Base-by-base conservation (phyloP, 2,329 filamentous ascomycete genomes). In the Colletotrichum tamarilloi region DNA sequence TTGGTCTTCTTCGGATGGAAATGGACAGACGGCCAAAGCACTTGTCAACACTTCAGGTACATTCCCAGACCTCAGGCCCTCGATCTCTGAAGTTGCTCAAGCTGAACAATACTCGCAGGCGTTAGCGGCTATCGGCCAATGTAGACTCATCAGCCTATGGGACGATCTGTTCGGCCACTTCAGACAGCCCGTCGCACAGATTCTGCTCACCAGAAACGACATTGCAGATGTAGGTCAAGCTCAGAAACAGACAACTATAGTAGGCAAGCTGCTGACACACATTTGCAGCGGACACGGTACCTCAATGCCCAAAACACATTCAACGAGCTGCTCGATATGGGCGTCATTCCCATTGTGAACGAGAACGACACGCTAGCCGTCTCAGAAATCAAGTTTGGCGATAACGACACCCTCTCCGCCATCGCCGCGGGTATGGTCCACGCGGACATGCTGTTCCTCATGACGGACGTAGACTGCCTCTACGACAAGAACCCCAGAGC, bases 341-440 rank as follows among this genome's bases (percentile, higher is more conserved):
- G 95, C 2, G 96, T 98, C 30, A 97, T 99, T 75, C 97, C 97
- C 11, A 98, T 99, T 78, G 97, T 99, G 76, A 99, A 99, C 79
- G 97, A 99, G 84, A 99, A 99, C 83, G 97, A 99, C 82, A 99
- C 97, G 3, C 86, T 99, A 67, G 95, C 95, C 28, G 97, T 99
- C 76, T 94, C 96, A 57, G 97, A 99, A 88, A 99, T 99, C 85
- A 98, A 98, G 87, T 99, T 99, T 80, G 97, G 97, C 77, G 97
- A 99, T 87, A 99, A 99, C 79, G 97, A 99, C 83, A 99, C 97
- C 1, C 87, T 99, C 59, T 98, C 95, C 14, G 97, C 97, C 70
- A 98, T 99, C 77, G 98, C 97, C 0, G 95, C 97, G 1, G 97
- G 94, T 76, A 98, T 98, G 95, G 94, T 98, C 24, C 95, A 98